Percentiles rank a stretch among this genome's conserved stretches.
phyloP scores from a whole-genome alignment of 108 stramenopile genomes.

The Fragilariopsis cylindrus region DNA sequence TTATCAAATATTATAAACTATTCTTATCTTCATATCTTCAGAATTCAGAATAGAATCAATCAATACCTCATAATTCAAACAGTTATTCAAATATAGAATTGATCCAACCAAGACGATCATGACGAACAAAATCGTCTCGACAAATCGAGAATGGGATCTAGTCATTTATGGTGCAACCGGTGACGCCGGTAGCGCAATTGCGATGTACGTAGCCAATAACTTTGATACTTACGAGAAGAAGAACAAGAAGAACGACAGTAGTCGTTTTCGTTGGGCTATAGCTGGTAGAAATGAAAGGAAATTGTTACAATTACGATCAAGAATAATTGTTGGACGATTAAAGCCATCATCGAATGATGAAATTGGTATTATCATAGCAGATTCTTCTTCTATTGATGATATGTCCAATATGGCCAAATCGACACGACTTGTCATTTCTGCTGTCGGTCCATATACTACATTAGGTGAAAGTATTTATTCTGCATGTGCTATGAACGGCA shows the following conservation, averaged over 20 bases:
- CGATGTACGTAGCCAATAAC: not conserved
- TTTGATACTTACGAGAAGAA: not conserved
- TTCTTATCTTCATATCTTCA: too few species aligned
- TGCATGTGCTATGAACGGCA: slow-evolving; percentile 76
- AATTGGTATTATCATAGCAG: not conserved
- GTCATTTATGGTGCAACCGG: slow-evolving; percentile 14
- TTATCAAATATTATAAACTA: too few species aligned
- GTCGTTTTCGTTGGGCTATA: slow-evolving; percentile 5
- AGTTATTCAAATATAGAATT: too few species aligned
- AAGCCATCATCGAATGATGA: not conserved
- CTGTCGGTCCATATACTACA: slow-evolving; percentile 86
- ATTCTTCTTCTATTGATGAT: not conserved
- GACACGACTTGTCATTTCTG: slow-evolving; percentile 60
- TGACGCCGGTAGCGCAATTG: slow-evolving; percentile 6
- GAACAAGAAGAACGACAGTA: not conserved
- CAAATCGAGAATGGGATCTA: slow-evolving; percentile 10
- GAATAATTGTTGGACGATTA: not conserved
- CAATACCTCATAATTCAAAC: too few species aligned
- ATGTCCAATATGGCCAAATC: slow-evolving; percentile 40
- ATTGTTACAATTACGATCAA: slow-evolving; percentile 13
- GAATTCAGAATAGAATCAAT: too few species aligned
- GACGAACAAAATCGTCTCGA: not conserved
- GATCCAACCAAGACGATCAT: too few species aligned
- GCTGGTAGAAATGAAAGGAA: slow-evolving; percentile 46
- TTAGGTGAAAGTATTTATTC: slow-evolving; percentile 78